Base-by-base conservation (phyloP, 257 asterid species). In the Pogostemon cablin region DNA sequence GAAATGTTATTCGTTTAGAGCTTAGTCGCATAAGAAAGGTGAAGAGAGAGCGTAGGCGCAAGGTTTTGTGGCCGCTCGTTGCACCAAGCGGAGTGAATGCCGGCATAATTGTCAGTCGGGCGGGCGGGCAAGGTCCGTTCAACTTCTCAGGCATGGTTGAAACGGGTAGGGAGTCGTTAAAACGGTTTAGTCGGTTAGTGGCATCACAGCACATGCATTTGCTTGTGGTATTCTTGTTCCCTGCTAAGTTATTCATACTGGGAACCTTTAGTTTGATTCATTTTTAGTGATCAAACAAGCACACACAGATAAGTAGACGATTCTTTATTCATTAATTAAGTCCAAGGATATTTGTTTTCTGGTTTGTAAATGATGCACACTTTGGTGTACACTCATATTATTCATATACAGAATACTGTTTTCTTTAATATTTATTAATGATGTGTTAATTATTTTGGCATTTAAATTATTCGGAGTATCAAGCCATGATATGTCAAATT, bases 201-300 rank as follows among this genome's bases (percentile, higher is more conserved):
- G 90, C 89, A 7, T 93, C 97, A 1, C 96, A 89, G 65, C 89
- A 85, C 69, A 81, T 86, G 91, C 95, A 89, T 82, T 72, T 93
- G 83, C 86, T 93, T 62, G 91, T 93, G 74, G 90, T 89, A 55
- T 74, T 91, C 39, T 72, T 91, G 83, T 77, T 87, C 56, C 97
- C 98, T 44, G 89, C 92, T 2, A 83, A 86, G 25, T 72, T 90
- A 74, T 65, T 92, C 44, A 68, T 89, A 58, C 49, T 90, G 54
- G 91, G 89, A 79, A 75, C 82, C 5, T 79, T 20, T 48, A 79
- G 82, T 48, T 72, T 79, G 78, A 68, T 81, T 58, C 80, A 57
- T 43, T 55, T 84, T 37, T 69, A 44, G 58, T 86, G 84, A 88
- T 11, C 11, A 7, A 8, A 43, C 62, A 59, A 63, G 52, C n/a